phyloP scores from a whole-genome alignment of 2,329 filamentous ascomycete species.

The Aspergillus bombycis region DNA sequence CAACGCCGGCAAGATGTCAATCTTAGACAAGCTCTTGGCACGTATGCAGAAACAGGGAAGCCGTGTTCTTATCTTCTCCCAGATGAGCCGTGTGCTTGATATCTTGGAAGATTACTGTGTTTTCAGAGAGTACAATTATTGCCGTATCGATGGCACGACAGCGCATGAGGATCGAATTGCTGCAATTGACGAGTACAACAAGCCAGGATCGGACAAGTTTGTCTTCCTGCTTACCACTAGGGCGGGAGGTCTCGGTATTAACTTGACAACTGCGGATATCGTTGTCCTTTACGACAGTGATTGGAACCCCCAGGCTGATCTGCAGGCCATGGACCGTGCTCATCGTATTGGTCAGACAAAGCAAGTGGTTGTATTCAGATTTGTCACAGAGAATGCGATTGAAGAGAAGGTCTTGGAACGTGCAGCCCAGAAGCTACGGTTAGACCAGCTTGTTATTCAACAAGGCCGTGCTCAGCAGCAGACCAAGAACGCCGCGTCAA shows the following conservation, averaged over 20 bases:
- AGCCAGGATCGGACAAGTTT: conserved; percentile 91
- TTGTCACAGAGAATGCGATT: conserved; percentile 96
- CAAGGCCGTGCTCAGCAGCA: conserved; percentile 92
- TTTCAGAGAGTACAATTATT: conserved; percentile 93
- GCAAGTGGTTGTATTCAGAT: conserved; percentile 94
- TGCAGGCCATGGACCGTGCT: conserved; percentile 98
- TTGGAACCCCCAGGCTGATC: conserved; percentile 97
- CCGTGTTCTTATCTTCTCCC: conserved; percentile 96
- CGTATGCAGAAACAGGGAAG: conserved; percentile 85
- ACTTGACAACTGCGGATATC: conserved; percentile 91
- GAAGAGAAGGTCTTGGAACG: conserved; percentile 97
- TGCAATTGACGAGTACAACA: conserved; percentile 98
- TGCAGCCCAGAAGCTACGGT: conserved; percentile 91
- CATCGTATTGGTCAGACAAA: conserved; percentile 99
- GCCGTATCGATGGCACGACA: conserved; percentile 93
- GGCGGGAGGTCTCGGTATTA: conserved; percentile 95
- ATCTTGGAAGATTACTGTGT: conserved; percentile 98
- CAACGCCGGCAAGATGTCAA: conserved; percentile 96
- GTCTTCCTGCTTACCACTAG: conserved; percentile 93
- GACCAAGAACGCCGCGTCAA: conserved; percentile 87
- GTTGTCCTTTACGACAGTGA: conserved; percentile 97
- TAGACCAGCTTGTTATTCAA: conserved; percentile 97
- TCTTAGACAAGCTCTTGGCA: conserved; percentile 87
- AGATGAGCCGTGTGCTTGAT: conserved; percentile 96
- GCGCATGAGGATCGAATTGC: conserved; percentile 97